A percentile compares a stretch with the other conserved stretches of the same genome.
Conservation (phyloP, 2,329 filamentous ascomycete genomes). For the Sporothrix luriei region DNA sequence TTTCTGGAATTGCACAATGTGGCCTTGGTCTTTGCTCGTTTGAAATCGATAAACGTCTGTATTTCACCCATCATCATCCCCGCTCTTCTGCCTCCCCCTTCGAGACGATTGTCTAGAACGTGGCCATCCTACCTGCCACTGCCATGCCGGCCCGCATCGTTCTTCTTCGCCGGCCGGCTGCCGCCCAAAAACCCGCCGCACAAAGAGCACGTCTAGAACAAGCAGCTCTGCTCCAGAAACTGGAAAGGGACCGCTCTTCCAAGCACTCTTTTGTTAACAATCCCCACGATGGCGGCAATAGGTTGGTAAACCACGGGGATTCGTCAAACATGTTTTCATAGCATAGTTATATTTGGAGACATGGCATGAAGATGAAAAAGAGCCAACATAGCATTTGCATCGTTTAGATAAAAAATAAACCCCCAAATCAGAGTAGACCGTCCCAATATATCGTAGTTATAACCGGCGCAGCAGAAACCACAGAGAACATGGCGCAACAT, state of each 20-base stretch:
- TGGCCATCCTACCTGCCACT: background rate
- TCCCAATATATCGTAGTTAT: constrained; percentile 19
- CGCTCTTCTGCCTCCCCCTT: background rate
- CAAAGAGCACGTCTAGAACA: background rate
- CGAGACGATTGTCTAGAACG: background rate
- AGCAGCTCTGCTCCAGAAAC: background rate
- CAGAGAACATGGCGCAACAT: background rate
- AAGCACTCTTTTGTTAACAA: background rate
- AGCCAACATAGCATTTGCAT: background rate
- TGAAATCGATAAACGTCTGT: background rate
- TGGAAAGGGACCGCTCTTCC: background rate
- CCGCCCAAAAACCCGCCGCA: background rate
- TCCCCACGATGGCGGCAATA: background rate
- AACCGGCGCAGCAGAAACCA: background rate
- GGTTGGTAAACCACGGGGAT: background rate
- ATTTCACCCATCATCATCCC: background rate
- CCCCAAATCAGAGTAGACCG: constrained; percentile 4
- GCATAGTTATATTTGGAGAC: background rate
- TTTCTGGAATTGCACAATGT: no score
- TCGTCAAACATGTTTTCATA: background rate
- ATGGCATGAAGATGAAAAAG: background rate
- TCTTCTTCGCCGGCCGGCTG: background rate
- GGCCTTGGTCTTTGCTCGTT: no score
- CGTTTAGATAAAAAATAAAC: background rate
- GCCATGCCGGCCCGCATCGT: background rate